Base-by-base conservation (phyloP, 2,329 filamentous ascomycete species). In the Diaporthe ampelina region DNA sequence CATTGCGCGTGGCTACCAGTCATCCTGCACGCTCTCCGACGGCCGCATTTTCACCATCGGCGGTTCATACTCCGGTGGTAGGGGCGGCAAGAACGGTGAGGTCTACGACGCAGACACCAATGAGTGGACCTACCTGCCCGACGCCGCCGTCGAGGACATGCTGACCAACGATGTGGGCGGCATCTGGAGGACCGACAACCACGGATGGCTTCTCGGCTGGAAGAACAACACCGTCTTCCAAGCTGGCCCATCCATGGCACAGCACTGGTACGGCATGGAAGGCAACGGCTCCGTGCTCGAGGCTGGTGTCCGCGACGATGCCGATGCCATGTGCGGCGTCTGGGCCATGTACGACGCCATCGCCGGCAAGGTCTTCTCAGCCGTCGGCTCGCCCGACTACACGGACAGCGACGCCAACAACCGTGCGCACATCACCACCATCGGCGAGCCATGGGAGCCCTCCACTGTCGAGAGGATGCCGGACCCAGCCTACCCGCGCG, bases 281-380 rank as follows among this genome's bases (percentile, higher is more conserved):
- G 86, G 85, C 8, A 80, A 79, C 43, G 89, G 89, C 1, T 78
- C 79, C 21, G 78, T 84, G 21, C 76, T 77, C 4, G 76, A 78
- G 13, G 88, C 88, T 1, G 88, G 88, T 0, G 81, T 75, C 3
- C 82, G 88, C 6, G 82, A 80, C 29, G 82, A 82, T 10, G 85
- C 86, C 40, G 79, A 84, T 15, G 85, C 88, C 3, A 91, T 91
- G 90, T 86, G 84, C 73, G 90, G 88, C 17, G 86, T 85, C 63
- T 85, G 86, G 7, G 84, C 89, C 75, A 91, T 91, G 88, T 91
- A 87, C 76, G 89, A 91, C 77, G 88, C 89, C 37, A 85, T 89
- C 72, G 84, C 85, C 1, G 89, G 89, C 43, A 89, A 90, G 79
- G 90, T 91, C 43, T 81, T 91, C 2, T 86, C 87, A 0, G 81